phyloP scores from a whole-genome alignment of 805 yeast genomes.

The Candida parachauliodes region DNA sequence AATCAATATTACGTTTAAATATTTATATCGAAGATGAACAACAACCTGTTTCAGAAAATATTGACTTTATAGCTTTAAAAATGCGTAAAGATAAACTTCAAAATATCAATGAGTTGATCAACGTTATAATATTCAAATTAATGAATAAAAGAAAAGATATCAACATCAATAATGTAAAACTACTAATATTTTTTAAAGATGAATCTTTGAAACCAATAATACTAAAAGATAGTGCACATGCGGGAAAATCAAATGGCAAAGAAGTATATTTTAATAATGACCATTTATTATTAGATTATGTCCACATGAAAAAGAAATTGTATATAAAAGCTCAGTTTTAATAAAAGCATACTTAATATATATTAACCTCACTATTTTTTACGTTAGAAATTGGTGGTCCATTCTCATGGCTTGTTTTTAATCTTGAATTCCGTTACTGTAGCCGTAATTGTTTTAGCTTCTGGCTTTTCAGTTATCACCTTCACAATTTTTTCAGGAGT shows the following conservation, averaged over 20 bases:
- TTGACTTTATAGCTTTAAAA: conserved; percentile 8
- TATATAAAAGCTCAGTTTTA: conserved; percentile 10
- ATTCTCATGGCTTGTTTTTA: not conserved
- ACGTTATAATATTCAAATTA: conserved; percentile 15
- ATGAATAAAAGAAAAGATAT: conserved; percentile 14
- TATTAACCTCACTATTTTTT: too few species aligned
- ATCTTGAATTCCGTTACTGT: not conserved
- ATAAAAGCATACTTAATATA: conserved; percentile 1
- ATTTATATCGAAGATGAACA: conserved; percentile 2
- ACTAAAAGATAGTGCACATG: conserved; percentile 11
- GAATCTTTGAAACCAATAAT: conserved; percentile 16
- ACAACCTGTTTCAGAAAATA: not conserved
- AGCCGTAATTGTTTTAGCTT: not conserved
- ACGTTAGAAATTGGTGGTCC: too few species aligned
- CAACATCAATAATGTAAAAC: conserved; percentile 12
- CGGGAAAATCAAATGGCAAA: not conserved
- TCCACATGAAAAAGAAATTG: conserved; percentile 9
- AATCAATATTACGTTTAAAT: conserved; percentile 2
- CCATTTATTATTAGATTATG: conserved; percentile 9
- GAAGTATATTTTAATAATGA: conserved; percentile 3
- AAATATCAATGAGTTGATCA: conserved; percentile 15
- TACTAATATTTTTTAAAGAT: conserved; percentile 17
- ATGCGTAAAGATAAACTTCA: conserved; percentile 16
- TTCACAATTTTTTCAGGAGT: conserved; percentile 1
- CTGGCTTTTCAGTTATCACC: not conserved